Evolutionary conservation across 768 basidiomycete species (phyloP), one percentile per base, ranked within the genome.

Genomic region (Coprinopsis marcescibilis): DNA sequence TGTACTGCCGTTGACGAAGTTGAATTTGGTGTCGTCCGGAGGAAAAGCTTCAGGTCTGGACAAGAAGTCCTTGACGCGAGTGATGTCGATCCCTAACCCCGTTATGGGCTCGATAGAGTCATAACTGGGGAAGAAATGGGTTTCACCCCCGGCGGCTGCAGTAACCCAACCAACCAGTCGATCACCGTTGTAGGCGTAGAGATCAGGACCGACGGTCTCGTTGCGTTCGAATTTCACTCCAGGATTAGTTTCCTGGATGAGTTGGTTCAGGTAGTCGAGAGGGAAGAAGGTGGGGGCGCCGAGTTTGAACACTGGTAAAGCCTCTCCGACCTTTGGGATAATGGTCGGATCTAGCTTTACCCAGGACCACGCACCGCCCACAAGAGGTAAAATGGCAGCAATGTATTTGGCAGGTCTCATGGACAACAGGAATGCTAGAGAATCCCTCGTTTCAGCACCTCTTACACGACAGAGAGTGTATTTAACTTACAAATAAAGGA

Each of bases 91-190:
- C 15, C 25, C 39, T 12, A 17, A 14, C 13, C 25, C 23, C 1
- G 21, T 13, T 15, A 25, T 19, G 2, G 50, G 40, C 10, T 34
- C 14, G 19, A 51, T 24, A 14, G 15, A 11, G 8, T 23, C 40
- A 21, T 41, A 33, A 29, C 47, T 32, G 14, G 50, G 50, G 45
- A 47, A 51, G 39, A 51, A 32, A 4, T 40, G 29, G n/a, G 46
- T 30, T 27, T 51, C 50, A 7, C 50, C n/a, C n/a, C n/a, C 50
- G 14, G 46, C 47, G 1, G 21, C 33, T 3, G 13, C 11, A 25
- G n/a, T n/a, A n/a, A 51, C 50, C 15, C 33, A 51, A 23, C 26
- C 50, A 7, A 51, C 46, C 3, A 51, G 38, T 20, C 44, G 24
- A 27, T 43, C 46, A 13, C 34, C 46, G 19, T 47, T 14, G 40